These are phyloP conservation scores for Rhexocercosporidium sp. DNA, from an alignment of 2,329 filamentous ascomycete species.

Conservation along the genomic window DNA sequence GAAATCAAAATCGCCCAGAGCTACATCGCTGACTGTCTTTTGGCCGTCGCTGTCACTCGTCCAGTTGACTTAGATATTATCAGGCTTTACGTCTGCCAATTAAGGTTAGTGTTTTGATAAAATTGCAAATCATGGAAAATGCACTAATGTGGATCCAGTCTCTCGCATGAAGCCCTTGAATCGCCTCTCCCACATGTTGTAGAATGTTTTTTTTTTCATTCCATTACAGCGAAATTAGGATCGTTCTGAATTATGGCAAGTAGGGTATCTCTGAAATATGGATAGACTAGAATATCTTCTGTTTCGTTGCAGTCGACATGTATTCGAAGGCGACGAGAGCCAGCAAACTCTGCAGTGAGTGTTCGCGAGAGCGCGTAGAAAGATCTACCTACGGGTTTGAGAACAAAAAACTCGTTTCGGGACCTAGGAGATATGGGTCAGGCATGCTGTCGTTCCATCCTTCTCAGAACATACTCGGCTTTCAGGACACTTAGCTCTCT, in stretches of 20 bases:
- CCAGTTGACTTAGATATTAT: slow-evolving; percentile 33
- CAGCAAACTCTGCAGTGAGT: not conserved
- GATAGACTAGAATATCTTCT: not conserved
- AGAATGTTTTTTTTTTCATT: not conserved
- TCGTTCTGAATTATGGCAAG: not conserved
- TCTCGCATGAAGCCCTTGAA: not conserved
- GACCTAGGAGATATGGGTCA: not conserved
- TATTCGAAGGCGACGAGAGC: not conserved
- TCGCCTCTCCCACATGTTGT: not conserved
- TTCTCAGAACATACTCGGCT: not conserved
- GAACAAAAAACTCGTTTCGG: not conserved
- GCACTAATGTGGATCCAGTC: not conserved
- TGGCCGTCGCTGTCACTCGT: slow-evolving; percentile 3
- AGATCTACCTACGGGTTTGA: not conserved
- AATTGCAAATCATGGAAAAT: not conserved
- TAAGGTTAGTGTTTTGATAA: slow-evolving; percentile 9
- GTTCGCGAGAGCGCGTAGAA: not conserved
- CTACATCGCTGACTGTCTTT: not conserved
- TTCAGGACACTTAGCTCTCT: not conserved
- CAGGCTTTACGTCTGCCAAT: not conserved
- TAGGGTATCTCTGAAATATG: not conserved
- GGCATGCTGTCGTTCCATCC: not conserved
- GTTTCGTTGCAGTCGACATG: not conserved
- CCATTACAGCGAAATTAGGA: not conserved
- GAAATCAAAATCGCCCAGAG: slow-evolving; percentile 11